Conservation (phyloP, 2,329 filamentous ascomycete species). For the Oidium heveae region DNA sequence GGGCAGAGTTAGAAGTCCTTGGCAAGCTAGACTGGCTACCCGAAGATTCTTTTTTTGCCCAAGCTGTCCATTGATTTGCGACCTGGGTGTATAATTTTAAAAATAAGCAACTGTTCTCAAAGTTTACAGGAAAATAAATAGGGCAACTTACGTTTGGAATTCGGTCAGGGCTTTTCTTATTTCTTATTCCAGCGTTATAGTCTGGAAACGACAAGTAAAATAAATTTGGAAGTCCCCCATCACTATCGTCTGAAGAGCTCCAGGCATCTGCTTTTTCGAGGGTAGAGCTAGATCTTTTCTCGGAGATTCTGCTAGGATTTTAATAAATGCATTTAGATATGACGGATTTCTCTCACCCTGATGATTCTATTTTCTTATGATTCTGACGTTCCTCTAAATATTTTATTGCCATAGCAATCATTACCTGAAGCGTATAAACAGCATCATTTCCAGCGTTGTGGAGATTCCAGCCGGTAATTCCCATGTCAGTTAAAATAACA, state of each 20-base stretch:
- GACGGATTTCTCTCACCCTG: too few species aligned
- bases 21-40: too few species aligned
- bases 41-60: too few species aligned
- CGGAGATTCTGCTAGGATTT: not conserved
- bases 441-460: constrained; percentile 83
- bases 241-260: constrained; percentile 8
- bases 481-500: constrained; percentile 35
- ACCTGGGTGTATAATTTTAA: too few species aligned
- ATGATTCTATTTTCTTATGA: not conserved
- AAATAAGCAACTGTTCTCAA: too few species aligned
- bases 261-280: constrained; percentile 7
- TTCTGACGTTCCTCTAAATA: constrained; percentile 6
- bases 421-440: constrained; percentile 47
- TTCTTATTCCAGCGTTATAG: too few species aligned
- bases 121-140: too few species aligned
- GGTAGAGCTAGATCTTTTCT: not conserved
- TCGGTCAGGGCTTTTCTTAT: too few species aligned
- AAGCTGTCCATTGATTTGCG: too few species aligned
- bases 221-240: constrained; percentile 4
- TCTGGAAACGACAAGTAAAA: too few species aligned
- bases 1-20: too few species aligned
- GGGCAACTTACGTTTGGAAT: too few species aligned
- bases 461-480: constrained; percentile 35
- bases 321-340: not conserved
- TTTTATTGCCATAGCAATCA: constrained; percentile 34